phyloP scores from a whole-genome alignment of 1,284 basidiomycete genomes.

The Austroboletus novae-zelandiae region DNA sequence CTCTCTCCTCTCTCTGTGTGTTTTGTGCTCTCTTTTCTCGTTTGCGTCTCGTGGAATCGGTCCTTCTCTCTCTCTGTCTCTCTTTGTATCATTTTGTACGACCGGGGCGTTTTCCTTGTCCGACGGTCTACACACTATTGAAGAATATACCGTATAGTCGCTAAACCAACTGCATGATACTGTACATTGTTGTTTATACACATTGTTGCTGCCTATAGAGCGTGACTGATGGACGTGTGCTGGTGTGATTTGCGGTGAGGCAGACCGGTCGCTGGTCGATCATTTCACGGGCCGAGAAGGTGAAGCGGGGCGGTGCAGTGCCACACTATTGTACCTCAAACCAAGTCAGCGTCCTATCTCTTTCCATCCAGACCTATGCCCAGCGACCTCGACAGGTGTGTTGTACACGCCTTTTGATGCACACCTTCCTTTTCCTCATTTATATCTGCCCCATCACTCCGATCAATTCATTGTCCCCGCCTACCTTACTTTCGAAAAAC shows the following conservation, averaged over 20 bases:
- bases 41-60: constrained; percentile 16
- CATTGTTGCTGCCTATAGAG: not conserved
- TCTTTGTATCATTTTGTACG: constrained; percentile 23
- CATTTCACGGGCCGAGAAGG: constrained; percentile 10
- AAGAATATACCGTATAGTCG: constrained; percentile 36
- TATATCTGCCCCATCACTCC: constrained; percentile 21
- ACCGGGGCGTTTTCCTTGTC: constrained; percentile 5
- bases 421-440: constrained; percentile 21
- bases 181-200: constrained; percentile 36
- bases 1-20: not conserved
- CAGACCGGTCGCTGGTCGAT: constrained; percentile 9
- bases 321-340: constrained; percentile 22
- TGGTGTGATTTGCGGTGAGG: constrained; percentile 2
- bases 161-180: constrained; percentile 30
- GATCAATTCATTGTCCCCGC: not conserved
- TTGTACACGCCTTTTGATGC: constrained; percentile 30
- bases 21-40: constrained; percentile 1
- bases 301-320: constrained; percentile 25
- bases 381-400: constrained; percentile 50
- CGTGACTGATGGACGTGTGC: constrained; percentile 27
- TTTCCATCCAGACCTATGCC: constrained; percentile 32
- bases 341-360: constrained; percentile 32
- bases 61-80: not conserved
- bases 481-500: not conserved
- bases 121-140: constrained; percentile 25